Evolutionary conservation across 306 rosid species (phyloP), one percentile per base, ranked within the genome.

Genomic region (Medicago arabica): DNA sequence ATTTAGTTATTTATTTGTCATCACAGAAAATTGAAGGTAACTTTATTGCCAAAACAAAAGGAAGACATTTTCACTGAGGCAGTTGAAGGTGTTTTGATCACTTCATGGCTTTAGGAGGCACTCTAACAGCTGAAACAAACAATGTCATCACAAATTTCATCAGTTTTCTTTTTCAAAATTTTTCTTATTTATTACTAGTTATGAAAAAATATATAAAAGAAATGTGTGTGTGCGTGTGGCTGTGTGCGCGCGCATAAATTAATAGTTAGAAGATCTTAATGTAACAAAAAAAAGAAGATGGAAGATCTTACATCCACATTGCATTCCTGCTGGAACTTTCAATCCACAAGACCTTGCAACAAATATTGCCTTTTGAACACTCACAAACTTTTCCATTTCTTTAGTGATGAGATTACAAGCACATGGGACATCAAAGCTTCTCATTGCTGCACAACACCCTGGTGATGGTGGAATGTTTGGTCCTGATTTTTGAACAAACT

Each of bases 221-320:
- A 34, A 34, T 5, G 7, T 34, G 38, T 34, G 38, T 5, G 38
- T 3, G 38, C 38, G 38, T n/a, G n/a, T n/a, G n/a, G n/a, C n/a
- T n/a, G n/a, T n/a, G n/a, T n/a, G n/a, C n/a, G n/a, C n/a, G n/a
- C n/a, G n/a, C n/a, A n/a, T n/a, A n/a, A n/a, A n/a, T n/a, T n/a
- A n/a, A 58, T 2, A 25, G 40, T 6, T 51, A 54, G 61, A 61
- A 16, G 18, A 38, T 34, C 74, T 76, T 76, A 88, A 28, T 28
- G 31, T 28, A 28, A 28, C 31, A 4, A 28, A 28, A 28, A 28
- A 28, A 28, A 28, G 3, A 25, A 25, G 31, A 28, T 28, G 31
- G 31, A 28, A n/a, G 18, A 47, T 34, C 74, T 76, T 76, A 88
- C 89, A 53, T 70, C 92, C 92, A 71, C 89, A 85, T 6, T 77